Conservation (phyloP, 768 basidiomycete species). For the Lactarius indigo region DNA sequence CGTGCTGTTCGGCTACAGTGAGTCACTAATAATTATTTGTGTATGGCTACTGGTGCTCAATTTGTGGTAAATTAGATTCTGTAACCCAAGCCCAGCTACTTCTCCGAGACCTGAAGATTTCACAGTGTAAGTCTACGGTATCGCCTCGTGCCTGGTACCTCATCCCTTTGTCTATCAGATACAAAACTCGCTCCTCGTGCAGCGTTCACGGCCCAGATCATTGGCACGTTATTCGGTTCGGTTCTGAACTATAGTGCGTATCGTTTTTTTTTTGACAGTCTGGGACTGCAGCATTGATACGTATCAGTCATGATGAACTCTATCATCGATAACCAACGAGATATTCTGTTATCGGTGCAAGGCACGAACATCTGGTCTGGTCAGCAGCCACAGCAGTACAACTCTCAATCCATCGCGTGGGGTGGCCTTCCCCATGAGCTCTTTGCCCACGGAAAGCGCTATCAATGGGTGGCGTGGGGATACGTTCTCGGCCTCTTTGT, state of each 20-base stretch:
- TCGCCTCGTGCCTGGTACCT: background rate
- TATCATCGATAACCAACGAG: constrained; percentile 49
- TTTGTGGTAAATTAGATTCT: constrained; percentile 31
- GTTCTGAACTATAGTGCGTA: constrained; percentile 35
- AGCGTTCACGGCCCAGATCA: constrained; percentile 46
- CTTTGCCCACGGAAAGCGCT: constrained; percentile 28
- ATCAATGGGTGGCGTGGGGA: constrained; percentile 49
- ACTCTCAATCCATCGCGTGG: constrained; percentile 51
- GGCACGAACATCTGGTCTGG: constrained; percentile 54
- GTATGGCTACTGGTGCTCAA: background rate
- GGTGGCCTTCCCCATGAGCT: constrained; percentile 35
- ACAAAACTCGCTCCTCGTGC: constrained; percentile 48
- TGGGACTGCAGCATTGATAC: background rate
- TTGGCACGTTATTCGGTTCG: constrained; percentile 47
- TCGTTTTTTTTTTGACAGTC: background rate
- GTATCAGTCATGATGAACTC: constrained; percentile 51
- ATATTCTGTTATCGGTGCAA: constrained; percentile 50
- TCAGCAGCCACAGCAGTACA: constrained; percentile 48
- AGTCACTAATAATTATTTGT: background rate
- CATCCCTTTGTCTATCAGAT: constrained; percentile 24
- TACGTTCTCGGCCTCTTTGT: constrained; percentile 47
- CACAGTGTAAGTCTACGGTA: constrained; percentile 35
- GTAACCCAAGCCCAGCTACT: constrained; percentile 45
- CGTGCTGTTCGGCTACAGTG: constrained; percentile 47
- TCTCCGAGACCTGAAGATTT: constrained; percentile 47